Conservation (phyloP, 1,284 basidiomycete genomes). For the Macrocybe sp. region DNA sequence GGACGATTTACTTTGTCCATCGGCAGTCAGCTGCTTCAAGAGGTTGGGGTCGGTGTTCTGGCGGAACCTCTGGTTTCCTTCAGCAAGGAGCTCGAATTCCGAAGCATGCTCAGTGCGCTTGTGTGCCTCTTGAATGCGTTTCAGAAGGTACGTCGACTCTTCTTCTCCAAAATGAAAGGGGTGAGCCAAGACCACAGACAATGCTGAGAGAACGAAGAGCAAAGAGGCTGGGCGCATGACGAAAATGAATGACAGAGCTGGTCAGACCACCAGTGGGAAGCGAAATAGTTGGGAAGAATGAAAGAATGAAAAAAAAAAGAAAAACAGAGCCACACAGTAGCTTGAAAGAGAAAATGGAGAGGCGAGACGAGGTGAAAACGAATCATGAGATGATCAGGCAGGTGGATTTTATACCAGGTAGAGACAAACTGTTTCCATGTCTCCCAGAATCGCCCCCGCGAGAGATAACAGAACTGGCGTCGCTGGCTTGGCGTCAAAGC, state of each 20-base stretch:
- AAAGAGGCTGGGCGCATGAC: background rate
- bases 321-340: background rate
- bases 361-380: background rate
- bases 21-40: slow-evolving; percentile 21
- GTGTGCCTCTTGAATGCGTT: background rate
- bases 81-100: slow-evolving; percentile 19
- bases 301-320: slow-evolving; percentile 2
- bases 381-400: too few species aligned
- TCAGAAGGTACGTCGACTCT: background rate
- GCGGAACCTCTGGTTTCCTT: slow-evolving; percentile 26
- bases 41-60: slow-evolving; percentile 21
- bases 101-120: slow-evolving; percentile 7
- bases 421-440: too few species aligned
- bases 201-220: slow-evolving; percentile 4
- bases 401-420: too few species aligned
- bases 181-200: slow-evolving; percentile 2
- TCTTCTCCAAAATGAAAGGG: background rate
- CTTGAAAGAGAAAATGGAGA: background rate
- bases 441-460: too few species aligned
- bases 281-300: background rate
- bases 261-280: background rate
- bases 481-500: too few species aligned
- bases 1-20: slow-evolving; percentile 23
- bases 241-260: slow-evolving; percentile 1
- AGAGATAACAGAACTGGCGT: too few species aligned